Evolutionary conservation across 169 alveolate species (phyloP), one percentile per base, ranked within the genome.

Genomic region (Eimeria acervulina): DNA sequence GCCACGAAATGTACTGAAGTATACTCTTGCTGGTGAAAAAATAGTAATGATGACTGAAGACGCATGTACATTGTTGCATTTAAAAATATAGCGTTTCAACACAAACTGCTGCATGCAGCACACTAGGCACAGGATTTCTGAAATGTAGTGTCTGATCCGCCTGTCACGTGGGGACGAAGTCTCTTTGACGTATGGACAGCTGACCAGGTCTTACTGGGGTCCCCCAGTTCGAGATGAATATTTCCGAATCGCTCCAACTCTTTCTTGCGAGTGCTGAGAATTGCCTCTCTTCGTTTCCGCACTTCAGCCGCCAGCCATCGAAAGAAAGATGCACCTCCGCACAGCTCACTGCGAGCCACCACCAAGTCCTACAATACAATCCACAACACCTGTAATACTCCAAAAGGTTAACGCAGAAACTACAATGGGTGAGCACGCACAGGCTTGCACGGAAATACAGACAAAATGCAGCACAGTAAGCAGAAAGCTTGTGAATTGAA

Each of bases 261-360:
- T 23, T 85, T 59, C 59, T 51, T 85, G 66, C 80, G 44, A 15
- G 93, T 85, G 80, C 80, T 52, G 10, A 85, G 44, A 36, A 85
- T 85, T n/a, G 93, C 59, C 38, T 85, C 93, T 44, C 80, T 47
- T 51, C 93, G 44, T 42, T 44, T 85, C 59, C 93, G 93, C 40
- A 61, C 80, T 36, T 85, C 93, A 55, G 81, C 80, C 21, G 78
- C 81, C 31, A 55, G 36, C 93, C 93, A 85, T 31, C 93, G 93
- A 59, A 85, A 85, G 44, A 85, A 85, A 7, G 93, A 85, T 13
- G 93, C 93, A 21, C 93, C 93, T 26, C 81, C 93, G 19, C 93
- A 85, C 63, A 85, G 80, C 81, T 59, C 80, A 23, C 81, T 42
- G 26, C 93, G 93, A 7, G 93, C 80, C 31, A 85, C 63, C 28